These are phyloP conservation scores for Luffa aegyptiaca DNA, from an alignment of 306 rosid genomes.

Conservation along the genomic window DNA sequence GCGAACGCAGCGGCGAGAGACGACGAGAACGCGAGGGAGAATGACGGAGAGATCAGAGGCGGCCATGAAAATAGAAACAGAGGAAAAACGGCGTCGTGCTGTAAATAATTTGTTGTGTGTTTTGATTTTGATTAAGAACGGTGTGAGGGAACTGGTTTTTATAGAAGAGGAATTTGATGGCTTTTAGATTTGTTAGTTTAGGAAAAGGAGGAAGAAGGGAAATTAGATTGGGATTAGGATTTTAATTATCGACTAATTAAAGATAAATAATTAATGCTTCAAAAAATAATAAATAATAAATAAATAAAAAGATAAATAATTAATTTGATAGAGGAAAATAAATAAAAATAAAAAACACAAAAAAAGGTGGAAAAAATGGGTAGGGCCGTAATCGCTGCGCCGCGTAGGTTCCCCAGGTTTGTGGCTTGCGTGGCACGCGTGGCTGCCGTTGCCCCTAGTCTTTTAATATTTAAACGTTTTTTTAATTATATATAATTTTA, in stretches of 20 bases:
- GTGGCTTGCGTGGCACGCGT: not conserved
- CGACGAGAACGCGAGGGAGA: constrained; percentile 93
- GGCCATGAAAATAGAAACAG: not conserved
- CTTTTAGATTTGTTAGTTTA: not conserved
- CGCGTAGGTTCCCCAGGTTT: constrained; percentile 9
- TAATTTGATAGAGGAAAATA: not conserved
- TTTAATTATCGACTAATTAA: not conserved
- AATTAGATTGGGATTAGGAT: not conserved
- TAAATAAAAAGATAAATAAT: not conserved
- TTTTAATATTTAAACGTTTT: not conserved
- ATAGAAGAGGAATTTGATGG: not conserved
- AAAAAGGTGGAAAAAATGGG: not conserved
- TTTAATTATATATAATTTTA: not conserved
- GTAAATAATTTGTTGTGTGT: not conserved
- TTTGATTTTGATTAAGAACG: not conserved
- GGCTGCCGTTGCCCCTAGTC: not conserved
- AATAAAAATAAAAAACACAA: not conserved
- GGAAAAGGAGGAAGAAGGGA: not conserved
- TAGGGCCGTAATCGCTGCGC: constrained; percentile 8
- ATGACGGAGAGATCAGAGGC: constrained; percentile 63
- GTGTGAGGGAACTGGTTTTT: not conserved
- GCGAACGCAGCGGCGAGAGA: constrained; percentile 82
- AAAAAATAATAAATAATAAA: not conserved
- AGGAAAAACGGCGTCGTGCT: too few species aligned
- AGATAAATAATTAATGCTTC: not conserved